Evolutionary conservation across 2,329 filamentous ascomycete genomes (phyloP), one percentile per base, ranked within the genome.

Genomic region (Chrysosporium queenslandicum): DNA sequence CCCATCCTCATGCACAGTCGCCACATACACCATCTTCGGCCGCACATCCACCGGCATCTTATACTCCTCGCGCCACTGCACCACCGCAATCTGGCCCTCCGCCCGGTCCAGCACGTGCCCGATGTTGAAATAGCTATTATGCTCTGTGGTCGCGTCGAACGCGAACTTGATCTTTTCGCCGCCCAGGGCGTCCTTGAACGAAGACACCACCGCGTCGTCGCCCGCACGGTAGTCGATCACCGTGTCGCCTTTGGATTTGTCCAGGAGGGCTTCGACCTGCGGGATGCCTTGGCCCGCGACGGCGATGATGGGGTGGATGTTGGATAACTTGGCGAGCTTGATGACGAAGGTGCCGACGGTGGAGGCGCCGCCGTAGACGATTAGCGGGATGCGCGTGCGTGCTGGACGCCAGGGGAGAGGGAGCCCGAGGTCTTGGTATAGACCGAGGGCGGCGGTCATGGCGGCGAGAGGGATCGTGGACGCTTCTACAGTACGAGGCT

Each of bases 151-250:
- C 0, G 80, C 76, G 58, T 85, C 82, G 53, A 76, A 77, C 0
- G 78, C 80, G 55, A 81, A 69, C 4, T 70, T 58, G 14, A 80
- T 58, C 55, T 72, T 71, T 11, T 67, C 58, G 2, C 70, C 70
- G 4, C 59, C 55, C 1, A 58, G 59, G 0, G 59, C 58, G 7
- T 65, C 65, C 40, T 18, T 34, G 2, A 71, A 64, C 12, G 74
- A 66, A 2, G 71, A 72, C 12, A 23, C 53, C n/a, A 34, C 49
- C 20, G 18, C 71, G 0, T 77, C 76, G 50, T 77, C 71, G 8
- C 80, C 80, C 0, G 69, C 61, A 23, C 81, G 77, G 64, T 84
- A 83, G 66, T 84, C 80, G 53, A 84, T 62, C 20, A 83, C 66
- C 0, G 69, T 66, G 59, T 83, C 80, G 36, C 80, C 79, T 59